These are phyloP conservation scores for Violaceomyces palustris DNA, from an alignment of 1,284 basidiomycete genomes.

Conservation along the genomic window DNA sequence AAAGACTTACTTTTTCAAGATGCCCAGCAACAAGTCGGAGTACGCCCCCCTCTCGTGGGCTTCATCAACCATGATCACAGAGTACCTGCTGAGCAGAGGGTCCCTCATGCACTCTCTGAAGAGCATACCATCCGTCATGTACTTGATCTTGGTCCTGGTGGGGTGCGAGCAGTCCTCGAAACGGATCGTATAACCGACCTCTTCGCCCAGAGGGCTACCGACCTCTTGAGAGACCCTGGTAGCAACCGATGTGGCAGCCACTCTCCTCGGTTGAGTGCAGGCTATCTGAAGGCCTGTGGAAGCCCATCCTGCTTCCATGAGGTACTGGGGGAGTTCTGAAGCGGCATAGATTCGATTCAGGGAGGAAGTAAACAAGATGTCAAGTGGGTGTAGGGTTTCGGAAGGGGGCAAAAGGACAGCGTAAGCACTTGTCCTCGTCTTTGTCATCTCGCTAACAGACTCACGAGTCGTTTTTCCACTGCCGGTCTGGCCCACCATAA, in stretches of 20 bases:
- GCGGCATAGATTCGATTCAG: too few species aligned
- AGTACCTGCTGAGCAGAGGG: conserved; percentile 43
- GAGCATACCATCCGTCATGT: conserved; percentile 41
- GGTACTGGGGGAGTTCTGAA: conserved; percentile 85
- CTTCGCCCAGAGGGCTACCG: conserved; percentile 65
- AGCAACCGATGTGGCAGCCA: conserved; percentile 53
- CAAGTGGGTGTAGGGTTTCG: background rate
- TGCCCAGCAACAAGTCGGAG: conserved; percentile 54
- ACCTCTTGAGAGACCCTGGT: conserved; percentile 52
- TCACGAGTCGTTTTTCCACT: conserved; percentile 44
- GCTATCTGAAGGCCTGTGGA: conserved; percentile 39
- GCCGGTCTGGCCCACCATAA: conserved; percentile 58
- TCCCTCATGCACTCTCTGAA: conserved; percentile 44
- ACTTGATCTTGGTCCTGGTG: conserved; percentile 50
- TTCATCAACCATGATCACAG: conserved; percentile 55
- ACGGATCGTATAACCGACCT: conserved; percentile 60
- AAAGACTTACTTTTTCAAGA: conserved; percentile 58
- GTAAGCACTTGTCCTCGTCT: background rate
- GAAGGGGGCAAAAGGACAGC: background rate
- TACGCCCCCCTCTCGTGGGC: conserved; percentile 54
- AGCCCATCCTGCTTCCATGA: conserved; percentile 68
- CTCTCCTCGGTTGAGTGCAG: conserved; percentile 52
- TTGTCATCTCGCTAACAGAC: too few species aligned
- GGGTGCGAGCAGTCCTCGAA: conserved; percentile 53
- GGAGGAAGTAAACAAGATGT: too few species aligned